Percentiles rank a stretch among this genome's conserved stretches.
Conservation (phyloP, 169 alveolate genomes). For the Plasmodium gallinaceum region DNA sequence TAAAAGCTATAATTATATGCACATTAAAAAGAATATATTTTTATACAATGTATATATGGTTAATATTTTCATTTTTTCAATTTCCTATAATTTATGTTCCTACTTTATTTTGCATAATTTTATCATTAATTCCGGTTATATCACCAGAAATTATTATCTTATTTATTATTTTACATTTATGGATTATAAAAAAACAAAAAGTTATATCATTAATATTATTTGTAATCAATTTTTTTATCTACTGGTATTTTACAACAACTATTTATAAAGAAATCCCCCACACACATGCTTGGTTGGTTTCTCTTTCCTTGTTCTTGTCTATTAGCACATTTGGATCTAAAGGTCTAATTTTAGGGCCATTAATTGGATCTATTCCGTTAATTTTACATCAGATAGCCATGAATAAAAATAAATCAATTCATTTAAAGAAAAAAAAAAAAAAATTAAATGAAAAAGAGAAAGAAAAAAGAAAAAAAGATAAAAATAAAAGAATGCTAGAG, state of each 20-base stretch:
- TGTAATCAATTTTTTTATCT: conserved; percentile 49
- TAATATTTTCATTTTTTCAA: conserved; percentile 74
- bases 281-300: conserved; percentile 83
- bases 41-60: conserved; percentile 80
- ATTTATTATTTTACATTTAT: conserved; percentile 41
- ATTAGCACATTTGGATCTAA: conserved; percentile 80
- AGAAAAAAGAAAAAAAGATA: not conserved
- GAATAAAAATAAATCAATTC: conserved; percentile 12
- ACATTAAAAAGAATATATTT: conserved; percentile 77
- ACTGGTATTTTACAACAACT: conserved; percentile 79
- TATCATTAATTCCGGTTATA: conserved; percentile 79
- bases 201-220: conserved; percentile 25
- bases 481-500: not conserved
- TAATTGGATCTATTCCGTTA: conserved; percentile 57
- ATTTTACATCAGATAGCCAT: conserved; percentile 59
- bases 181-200: conserved; percentile 58
- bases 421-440: conserved; percentile 1
- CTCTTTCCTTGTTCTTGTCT: conserved; percentile 78
- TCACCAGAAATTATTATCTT: conserved; percentile 77
- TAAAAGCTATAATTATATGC: conserved; percentile 78
- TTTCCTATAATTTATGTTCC: conserved; percentile 84
- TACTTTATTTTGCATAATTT: conserved; percentile 77
- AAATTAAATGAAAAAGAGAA: not conserved
- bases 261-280: conserved; percentile 81
- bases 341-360: conserved; percentile 79